These are phyloP conservation scores for Stephania cephalantha DNA, from an alignment of 164 flowering plant genomes.

Conservation along the genomic window DNA sequence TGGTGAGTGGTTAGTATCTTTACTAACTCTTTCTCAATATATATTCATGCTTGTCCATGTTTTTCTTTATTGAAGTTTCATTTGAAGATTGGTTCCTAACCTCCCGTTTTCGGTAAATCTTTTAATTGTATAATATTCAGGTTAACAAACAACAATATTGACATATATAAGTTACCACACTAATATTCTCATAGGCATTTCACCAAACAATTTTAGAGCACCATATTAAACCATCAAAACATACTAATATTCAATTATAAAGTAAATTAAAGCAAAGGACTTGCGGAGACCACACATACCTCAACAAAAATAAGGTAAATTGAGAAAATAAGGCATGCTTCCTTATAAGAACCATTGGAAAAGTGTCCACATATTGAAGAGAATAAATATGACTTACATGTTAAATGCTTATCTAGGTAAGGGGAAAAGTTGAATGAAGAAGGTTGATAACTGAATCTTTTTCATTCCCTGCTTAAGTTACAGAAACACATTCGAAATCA, in stretches of 20 bases:
- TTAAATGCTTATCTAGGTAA: slow-evolving; percentile 48
- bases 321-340: neutral
- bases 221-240: too few species aligned
- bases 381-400: slow-evolving; percentile 37
- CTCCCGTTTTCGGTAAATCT: neutral
- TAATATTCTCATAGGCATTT: too few species aligned
- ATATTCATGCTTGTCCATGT: too few species aligned
- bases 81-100: neutral
- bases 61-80: neutral
- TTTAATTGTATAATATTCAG: slow-evolving; percentile 29
- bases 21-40: too few species aligned
- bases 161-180: too few species aligned
- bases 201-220: too few species aligned
- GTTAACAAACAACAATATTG: slow-evolving; percentile 66
- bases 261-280: neutral
- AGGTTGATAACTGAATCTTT: slow-evolving; percentile 51
- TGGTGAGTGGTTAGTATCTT: slow-evolving; percentile 47
- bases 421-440: slow-evolving; percentile 36
- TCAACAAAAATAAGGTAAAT: neutral
- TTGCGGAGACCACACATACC: neutral
- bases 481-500: slow-evolving; percentile 1
- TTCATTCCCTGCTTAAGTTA: slow-evolving; percentile 39
- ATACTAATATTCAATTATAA: too few species aligned
- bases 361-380: slow-evolving; percentile 5
- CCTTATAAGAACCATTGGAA: neutral